Percentiles rank a stretch among this genome's conserved stretches.
Evolutionary conservation across 495 filamentous ascomycete genomes (phyloP).

Genomic region (Penicillium arizonense): DNA sequence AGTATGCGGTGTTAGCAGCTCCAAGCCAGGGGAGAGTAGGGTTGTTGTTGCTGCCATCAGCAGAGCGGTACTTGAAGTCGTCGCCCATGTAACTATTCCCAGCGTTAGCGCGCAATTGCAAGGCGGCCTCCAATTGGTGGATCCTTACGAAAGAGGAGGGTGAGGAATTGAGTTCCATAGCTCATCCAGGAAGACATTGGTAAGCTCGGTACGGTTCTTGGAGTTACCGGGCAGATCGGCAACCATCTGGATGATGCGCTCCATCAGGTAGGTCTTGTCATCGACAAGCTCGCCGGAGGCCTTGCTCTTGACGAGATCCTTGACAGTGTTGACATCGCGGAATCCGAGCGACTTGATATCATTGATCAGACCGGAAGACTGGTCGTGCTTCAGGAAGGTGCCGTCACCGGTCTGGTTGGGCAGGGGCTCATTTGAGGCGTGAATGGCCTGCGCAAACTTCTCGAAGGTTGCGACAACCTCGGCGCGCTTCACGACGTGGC

Average conservation of each 20-base stretch:
- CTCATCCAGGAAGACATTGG: slow-evolving; percentile 65
- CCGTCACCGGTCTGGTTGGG: slow-evolving; percentile 67
- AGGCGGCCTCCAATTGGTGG: neutral
- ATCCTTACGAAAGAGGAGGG: slow-evolving; percentile 49
- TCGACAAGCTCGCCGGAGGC: slow-evolving; percentile 56
- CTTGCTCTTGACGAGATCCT: slow-evolving; percentile 51
- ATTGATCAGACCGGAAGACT: slow-evolving; percentile 55
- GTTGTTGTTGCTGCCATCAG: slow-evolving; percentile 71
- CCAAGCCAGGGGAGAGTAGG: slow-evolving; percentile 55
- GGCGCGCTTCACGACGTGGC: slow-evolving; percentile 33
- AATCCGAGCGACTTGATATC: slow-evolving; percentile 64
- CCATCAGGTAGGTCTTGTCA: slow-evolving; percentile 82
- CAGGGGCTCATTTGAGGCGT: slow-evolving; percentile 61
- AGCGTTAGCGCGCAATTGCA: slow-evolving; percentile 7
- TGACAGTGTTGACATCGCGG: slow-evolving; percentile 55
- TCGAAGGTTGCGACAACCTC: slow-evolving; percentile 54
- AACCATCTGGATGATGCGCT: slow-evolving; percentile 74
- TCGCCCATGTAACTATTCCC: slow-evolving; percentile 57
- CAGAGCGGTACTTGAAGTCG: slow-evolving; percentile 63
- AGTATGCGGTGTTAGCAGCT: slow-evolving; percentile 55
- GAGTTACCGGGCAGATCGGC: slow-evolving; percentile 61
- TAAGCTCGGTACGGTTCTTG: slow-evolving; percentile 61
- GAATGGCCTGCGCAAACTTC: slow-evolving; percentile 62
- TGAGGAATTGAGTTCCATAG: slow-evolving; percentile 63
- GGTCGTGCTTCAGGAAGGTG: slow-evolving; percentile 48